Evolutionary conservation across 2,329 filamentous ascomycete genomes (phyloP).

Genomic region (Bisporella sp.): DNA sequence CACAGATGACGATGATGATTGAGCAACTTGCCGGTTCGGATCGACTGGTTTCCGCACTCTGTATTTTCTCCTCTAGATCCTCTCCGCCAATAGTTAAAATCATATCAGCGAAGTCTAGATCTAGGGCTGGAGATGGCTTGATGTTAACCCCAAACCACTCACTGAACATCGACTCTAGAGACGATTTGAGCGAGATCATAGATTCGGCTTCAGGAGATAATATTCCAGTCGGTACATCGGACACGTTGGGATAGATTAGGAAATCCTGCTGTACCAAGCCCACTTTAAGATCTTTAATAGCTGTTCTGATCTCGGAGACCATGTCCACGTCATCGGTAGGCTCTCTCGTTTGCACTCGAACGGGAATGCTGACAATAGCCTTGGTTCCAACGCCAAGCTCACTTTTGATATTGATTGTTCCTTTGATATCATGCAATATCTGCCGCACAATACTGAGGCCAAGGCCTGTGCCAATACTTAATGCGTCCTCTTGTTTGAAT

Average conservation of each 20-base stretch:
- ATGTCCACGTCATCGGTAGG: no score
- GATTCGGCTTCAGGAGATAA: neutral
- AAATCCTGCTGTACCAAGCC: no score
- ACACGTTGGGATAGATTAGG: neutral
- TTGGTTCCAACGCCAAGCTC: conserved; percentile 45
- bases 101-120: no score
- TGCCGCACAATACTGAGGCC: conserved; percentile 55
- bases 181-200: conserved; percentile 4
- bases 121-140: no score
- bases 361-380: conserved; percentile 40
- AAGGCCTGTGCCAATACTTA: conserved; percentile 53
- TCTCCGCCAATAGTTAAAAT: no score
- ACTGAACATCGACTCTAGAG: conserved; percentile 8
- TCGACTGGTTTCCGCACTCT: no score
- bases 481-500: conserved; percentile 53
- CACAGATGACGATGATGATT: no score
- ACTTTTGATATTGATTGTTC: conserved; percentile 51
- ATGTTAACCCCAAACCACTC: conserved; percentile 17
- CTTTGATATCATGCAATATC: conserved; percentile 52
- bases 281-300: no score
- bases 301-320: no score
- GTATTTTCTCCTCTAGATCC: no score
- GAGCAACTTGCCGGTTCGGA: no score
- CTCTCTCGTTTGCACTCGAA: neutral
- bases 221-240: neutral